phyloP scores from a whole-genome alignment of 2,329 filamentous ascomycete genomes.

The Colletotrichum tofieldiae region DNA sequence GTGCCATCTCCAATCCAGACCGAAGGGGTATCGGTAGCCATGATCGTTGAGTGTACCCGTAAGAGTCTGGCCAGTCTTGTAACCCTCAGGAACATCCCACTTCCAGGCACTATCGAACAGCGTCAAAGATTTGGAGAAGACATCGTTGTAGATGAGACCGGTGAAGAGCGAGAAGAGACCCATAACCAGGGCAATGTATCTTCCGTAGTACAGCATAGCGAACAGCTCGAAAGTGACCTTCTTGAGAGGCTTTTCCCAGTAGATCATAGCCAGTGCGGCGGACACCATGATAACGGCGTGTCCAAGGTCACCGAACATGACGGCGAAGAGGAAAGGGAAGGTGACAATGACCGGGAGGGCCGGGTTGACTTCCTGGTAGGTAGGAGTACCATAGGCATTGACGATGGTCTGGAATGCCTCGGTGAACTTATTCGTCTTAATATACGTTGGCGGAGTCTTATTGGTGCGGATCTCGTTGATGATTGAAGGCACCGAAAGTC shows the following conservation, averaged over 20 bases:
- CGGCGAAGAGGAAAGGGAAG: slow-evolving; percentile 99
- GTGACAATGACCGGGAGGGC: slow-evolving; percentile 96
- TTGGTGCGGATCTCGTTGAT: slow-evolving; percentile 98
- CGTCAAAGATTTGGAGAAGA: slow-evolving; percentile 93
- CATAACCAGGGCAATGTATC: slow-evolving; percentile 99
- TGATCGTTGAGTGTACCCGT: slow-evolving; percentile 76
- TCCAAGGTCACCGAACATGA: slow-evolving; percentile 99
- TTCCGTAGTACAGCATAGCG: slow-evolving; percentile 98
- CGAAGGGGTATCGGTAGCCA: slow-evolving; percentile 93
- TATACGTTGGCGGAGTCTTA: slow-evolving; percentile 96
- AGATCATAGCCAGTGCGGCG: slow-evolving; percentile 92
- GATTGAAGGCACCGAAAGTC: slow-evolving; percentile 96
- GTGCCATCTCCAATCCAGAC: slow-evolving; percentile 97
- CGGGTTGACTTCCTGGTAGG: slow-evolving; percentile 97
- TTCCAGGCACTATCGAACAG: slow-evolving; percentile 93
- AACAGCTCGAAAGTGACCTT: slow-evolving; percentile 96
- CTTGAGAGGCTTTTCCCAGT: slow-evolving; percentile 93
- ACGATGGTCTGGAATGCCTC: slow-evolving; percentile 99
- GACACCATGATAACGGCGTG: slow-evolving; percentile 92
- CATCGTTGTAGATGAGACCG: slow-evolving; percentile 97
- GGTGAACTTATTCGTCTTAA: slow-evolving; percentile 99
- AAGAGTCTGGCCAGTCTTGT: slow-evolving; percentile 75
- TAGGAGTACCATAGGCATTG: slow-evolving; percentile 97
- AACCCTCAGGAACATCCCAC: slow-evolving; percentile 78
- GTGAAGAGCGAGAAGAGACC: slow-evolving; percentile 97